Base-by-base conservation (phyloP, 805 yeast genomes). In the Phaffomyces opuntiae region DNA sequence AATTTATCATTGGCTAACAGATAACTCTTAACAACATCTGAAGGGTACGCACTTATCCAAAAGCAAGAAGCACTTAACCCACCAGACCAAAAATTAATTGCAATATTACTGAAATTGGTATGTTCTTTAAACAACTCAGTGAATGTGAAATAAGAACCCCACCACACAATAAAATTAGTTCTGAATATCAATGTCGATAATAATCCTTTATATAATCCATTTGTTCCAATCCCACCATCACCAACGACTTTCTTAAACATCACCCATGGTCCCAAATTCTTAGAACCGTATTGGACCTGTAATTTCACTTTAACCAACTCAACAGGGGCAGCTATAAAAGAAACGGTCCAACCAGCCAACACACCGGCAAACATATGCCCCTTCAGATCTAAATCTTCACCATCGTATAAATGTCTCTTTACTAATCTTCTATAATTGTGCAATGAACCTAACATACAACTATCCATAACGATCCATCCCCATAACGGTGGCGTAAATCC, bases 401-500 rank as follows among this genome's bases (percentile, higher is more conserved):
- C 72, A 13, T 68, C 59, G 55, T 81, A 89, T 14, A 86, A 63
- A 51, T 76, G 71, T 19, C 80, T 83, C 57, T 82, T 82, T 49
- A 87, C 68, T 16, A 81, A 64, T 49, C 86, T 66, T 53, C 90
- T 69, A 63, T 89, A 89, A 48, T 83, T 77, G 55, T 87, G 93
- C 45, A 88, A 67, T 7, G 93, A 83, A 1, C 96, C 96, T 50
- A 89, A 70, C 87, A 89, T 85, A 42, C 87, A 87, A 4, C 90
- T 80, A 60, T 89, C 97, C 96, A 89, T 89, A 50, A 85, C 64
- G 54, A 89, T 87, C 96, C 96, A 89, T 0, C 96, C 97, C 19
- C 87, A 78, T 52, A 89, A 70, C 1, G 96, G 96, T 5, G 97
- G 96, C 0, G 96, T 87, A 53, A 89, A 87, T 0, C 97, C 97